A percentile compares a stretch with the other conserved stretches of the same genome.
Evolutionary conservation across 2,329 filamentous ascomycete genomes (phyloP).

Genomic region (Apiospora aurea): DNA sequence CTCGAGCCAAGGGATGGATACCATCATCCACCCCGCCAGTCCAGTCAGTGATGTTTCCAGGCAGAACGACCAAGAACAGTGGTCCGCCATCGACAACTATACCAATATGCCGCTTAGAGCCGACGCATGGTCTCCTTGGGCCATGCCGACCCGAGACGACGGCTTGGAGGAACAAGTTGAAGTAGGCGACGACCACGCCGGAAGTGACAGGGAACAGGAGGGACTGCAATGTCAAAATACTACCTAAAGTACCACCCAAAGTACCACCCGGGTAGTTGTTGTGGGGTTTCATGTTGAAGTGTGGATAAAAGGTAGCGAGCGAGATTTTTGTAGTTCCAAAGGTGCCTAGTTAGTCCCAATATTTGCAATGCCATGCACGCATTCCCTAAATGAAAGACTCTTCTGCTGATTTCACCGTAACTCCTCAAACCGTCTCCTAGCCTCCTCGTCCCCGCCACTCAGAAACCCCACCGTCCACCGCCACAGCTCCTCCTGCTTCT

Average conservation of each 20-base stretch:
- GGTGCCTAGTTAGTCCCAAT: no score
- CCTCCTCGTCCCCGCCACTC: not conserved
- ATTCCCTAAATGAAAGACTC: no score
- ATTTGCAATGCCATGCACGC: not conserved
- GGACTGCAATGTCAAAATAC: no score
- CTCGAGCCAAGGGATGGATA: not conserved
- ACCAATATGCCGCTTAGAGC: not conserved
- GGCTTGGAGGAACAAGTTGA: not conserved
- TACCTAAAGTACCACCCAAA: no score
- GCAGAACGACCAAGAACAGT: not conserved
- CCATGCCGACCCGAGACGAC: not conserved
- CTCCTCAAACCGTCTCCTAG: not conserved
- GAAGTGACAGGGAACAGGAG: no score
- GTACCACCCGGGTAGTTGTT: no score
- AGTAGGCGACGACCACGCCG: no score
- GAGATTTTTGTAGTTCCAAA: no score
- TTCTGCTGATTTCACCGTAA: not conserved
- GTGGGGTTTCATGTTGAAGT: no score
- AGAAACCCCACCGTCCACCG: conserved; percentile 47
- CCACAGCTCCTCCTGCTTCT: conserved; percentile 58
- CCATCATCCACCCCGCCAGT: no score
- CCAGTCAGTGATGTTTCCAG: not conserved
- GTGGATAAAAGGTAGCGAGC: no score
- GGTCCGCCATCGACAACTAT: not conserved
- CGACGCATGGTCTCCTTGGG: not conserved